These are phyloP conservation scores for Lasiosphaeria miniovina DNA, from an alignment of 495 filamentous ascomycete genomes.

Conservation along the genomic window DNA sequence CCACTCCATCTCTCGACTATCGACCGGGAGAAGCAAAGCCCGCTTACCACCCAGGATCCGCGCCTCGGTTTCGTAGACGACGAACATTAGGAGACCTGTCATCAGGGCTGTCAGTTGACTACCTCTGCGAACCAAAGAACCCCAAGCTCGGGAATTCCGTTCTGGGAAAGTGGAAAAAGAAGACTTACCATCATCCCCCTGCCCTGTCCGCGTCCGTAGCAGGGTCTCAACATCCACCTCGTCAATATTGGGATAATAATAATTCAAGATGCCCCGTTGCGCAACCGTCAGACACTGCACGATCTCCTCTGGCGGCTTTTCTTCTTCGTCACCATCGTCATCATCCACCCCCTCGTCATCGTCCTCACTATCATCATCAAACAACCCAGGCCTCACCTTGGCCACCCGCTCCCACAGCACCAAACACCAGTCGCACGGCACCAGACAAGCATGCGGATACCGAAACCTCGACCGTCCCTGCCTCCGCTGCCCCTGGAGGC, in stretches of 20 bases:
- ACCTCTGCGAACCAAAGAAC: not conserved
- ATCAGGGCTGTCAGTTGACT: not conserved
- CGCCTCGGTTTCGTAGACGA: not conserved
- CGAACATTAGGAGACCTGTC: conserved; percentile 2
- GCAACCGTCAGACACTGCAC: not conserved
- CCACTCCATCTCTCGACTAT: conserved; percentile 16
- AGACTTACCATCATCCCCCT: not conserved
- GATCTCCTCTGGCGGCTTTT: not conserved
- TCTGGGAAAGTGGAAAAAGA: no score
- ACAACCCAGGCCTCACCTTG: conserved; percentile 1
- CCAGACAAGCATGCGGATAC: conserved; percentile 13
- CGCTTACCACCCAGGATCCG: not conserved
- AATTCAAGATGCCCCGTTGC: conserved; percentile 1
- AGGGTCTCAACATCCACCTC: not conserved
- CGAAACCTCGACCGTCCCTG: conserved; percentile 8
- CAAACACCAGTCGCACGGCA: conserved; percentile 23
- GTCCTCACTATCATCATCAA: not conserved
- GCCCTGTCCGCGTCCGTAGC: no score
- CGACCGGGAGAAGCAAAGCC: conserved; percentile 3
- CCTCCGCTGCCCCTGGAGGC: not conserved
- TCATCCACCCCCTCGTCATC: not conserved
- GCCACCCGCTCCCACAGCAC: conserved; percentile 10
- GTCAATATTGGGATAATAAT: not conserved
- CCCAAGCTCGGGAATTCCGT: no score
- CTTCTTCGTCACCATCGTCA: not conserved